Conservation (phyloP, 371 early-diverging fungal genomes). For the Mucor plumbeus region DNA sequence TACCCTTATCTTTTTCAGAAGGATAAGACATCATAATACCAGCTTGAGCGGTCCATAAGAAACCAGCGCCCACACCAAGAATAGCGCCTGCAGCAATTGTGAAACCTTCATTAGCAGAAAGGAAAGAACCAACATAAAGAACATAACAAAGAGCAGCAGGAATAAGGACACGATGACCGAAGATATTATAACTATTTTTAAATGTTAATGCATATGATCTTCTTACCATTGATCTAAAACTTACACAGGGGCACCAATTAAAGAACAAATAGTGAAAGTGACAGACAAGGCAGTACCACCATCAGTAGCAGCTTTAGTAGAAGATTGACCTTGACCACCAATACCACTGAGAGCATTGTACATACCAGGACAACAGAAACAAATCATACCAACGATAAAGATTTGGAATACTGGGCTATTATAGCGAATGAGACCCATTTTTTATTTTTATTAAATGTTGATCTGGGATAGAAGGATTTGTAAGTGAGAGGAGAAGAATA, state of each 20-base stretch:
- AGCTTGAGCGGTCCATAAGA: conserved; percentile 65
- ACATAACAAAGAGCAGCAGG: conserved; percentile 60
- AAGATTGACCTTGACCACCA: conserved; percentile 60
- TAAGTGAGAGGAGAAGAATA: neutral
- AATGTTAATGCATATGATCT: neutral
- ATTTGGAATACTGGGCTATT: conserved; percentile 62
- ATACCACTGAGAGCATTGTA: conserved; percentile 41
- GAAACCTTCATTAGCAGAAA: conserved; percentile 51
- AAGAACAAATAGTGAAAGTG: conserved; percentile 67
- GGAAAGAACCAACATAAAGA: conserved; percentile 61
- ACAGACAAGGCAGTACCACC: conserved; percentile 70
- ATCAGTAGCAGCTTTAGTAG: conserved; percentile 64
- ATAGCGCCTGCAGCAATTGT: conserved; percentile 60
- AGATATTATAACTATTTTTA: conserved; percentile 47
- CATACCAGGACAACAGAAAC: conserved; percentile 73
- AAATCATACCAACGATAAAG: conserved; percentile 69
- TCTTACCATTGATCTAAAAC: neutral
- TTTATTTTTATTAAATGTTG: neutral
- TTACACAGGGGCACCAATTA: conserved; percentile 61
- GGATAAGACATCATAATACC: conserved; percentile 84
- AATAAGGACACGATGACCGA: conserved; percentile 58
- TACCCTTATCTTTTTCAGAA: conserved; percentile 72
- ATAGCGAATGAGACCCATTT: conserved; percentile 34
- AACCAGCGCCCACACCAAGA: conserved; percentile 62
- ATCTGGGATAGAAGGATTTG: neutral